These are phyloP conservation scores for Trichoderma semiorbis DNA, from an alignment of 2,329 filamentous ascomycete genomes.

Conservation along the genomic window DNA sequence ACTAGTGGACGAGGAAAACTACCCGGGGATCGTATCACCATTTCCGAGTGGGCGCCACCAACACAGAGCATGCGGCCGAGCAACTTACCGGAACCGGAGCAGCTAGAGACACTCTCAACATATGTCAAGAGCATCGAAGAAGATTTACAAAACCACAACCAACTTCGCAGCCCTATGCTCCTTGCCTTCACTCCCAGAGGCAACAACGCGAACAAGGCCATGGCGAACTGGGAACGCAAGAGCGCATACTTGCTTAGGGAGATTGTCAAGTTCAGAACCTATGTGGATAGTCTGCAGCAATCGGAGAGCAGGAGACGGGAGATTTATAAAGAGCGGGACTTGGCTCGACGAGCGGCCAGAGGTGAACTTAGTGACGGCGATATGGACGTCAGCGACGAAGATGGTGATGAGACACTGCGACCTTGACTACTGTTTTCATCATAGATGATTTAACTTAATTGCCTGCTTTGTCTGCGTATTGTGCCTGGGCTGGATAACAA, in stretches of 20 bases:
- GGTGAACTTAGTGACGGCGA: constrained; percentile 45
- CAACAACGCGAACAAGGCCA: constrained; percentile 74
- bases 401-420: constrained; percentile 35
- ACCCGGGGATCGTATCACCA: constrained; percentile 77
- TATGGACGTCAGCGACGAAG: constrained; percentile 33
- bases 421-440: constrained; percentile 24
- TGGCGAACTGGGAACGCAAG: constrained; percentile 97
- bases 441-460: background rate
- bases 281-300: constrained; percentile 77
- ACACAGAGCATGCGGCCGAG: constrained; percentile 87
- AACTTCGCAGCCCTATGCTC: constrained; percentile 80
- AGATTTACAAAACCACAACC: constrained; percentile 83
- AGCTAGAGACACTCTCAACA: constrained; percentile 67
- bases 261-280: constrained; percentile 95
- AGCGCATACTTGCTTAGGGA: constrained; percentile 86
- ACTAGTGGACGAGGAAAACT: constrained; percentile 56
- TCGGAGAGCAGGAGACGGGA: constrained; percentile 68
- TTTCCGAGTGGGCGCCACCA: constrained; percentile 86
- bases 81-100: constrained; percentile 72
- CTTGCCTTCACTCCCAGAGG: constrained; percentile 85
- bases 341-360: constrained; percentile 46
- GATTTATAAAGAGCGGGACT: constrained; percentile 62
- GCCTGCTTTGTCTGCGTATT: background rate
- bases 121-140: constrained; percentile 86
- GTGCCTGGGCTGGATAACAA: background rate